Evolutionary conservation across 345 rosid species (phyloP).

Genomic region (Microthlaspi erraticum): DNA sequence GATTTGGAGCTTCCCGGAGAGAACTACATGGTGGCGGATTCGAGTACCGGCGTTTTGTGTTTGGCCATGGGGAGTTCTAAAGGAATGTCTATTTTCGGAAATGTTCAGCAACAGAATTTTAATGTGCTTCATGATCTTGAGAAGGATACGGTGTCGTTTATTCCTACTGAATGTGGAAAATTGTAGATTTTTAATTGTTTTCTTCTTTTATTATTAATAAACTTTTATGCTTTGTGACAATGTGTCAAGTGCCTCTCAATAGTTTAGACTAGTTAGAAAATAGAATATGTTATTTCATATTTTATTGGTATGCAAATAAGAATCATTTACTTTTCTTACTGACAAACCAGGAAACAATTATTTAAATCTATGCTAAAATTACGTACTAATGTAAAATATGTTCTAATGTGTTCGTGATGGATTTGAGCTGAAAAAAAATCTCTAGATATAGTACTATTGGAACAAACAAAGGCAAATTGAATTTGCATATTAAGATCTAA

Average conservation of each 20-base stretch:
- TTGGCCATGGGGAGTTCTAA: slow-evolving; percentile 86
- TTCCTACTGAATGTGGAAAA: slow-evolving; percentile 66
- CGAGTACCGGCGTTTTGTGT: slow-evolving; percentile 63
- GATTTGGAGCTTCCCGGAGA: slow-evolving; percentile 82
- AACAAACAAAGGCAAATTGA: neutral
- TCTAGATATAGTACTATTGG: neutral
- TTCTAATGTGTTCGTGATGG: neutral
- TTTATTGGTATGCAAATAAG: neutral
- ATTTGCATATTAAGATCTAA: slow-evolving; percentile 1
- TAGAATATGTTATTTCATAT: neutral
- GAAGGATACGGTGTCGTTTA: slow-evolving; percentile 70
- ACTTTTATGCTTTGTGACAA: slow-evolving; percentile 9
- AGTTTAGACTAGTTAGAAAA: neutral
- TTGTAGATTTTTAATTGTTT: slow-evolving; percentile 46
- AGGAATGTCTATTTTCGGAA: slow-evolving; percentile 92
- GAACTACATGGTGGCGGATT: slow-evolving; percentile 79
- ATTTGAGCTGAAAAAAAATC: neutral
- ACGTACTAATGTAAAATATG: neutral
- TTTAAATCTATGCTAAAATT: neutral
- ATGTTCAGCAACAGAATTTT: slow-evolving; percentile 87
- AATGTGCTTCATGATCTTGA: slow-evolving; percentile 73
- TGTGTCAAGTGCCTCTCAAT: neutral
- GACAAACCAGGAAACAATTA: neutral
- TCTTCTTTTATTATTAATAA: slow-evolving; percentile 13
- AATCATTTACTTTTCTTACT: neutral